phyloP scores from a whole-genome alignment of 2,329 filamentous ascomycete genomes.

The Monosporascus sp. region DNA sequence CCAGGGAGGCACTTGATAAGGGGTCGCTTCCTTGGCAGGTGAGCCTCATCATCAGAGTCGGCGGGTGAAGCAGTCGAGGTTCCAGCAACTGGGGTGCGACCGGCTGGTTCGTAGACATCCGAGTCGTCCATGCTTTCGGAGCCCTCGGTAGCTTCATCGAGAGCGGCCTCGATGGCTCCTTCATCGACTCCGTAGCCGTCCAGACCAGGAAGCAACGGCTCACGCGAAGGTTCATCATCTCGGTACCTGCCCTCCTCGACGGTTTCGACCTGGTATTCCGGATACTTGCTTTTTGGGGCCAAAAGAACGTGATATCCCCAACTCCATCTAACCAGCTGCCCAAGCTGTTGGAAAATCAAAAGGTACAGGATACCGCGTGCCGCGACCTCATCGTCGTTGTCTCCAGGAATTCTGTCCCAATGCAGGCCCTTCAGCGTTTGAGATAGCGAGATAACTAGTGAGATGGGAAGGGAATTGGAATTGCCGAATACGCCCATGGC shows the following conservation, averaged over 20 bases:
- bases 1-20: constrained; percentile 29
- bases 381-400: constrained; percentile 92
- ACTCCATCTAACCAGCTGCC: constrained; percentile 92
- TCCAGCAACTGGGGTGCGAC: constrained; percentile 48
- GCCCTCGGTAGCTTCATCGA: constrained; percentile 13
- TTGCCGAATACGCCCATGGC: constrained; percentile 98
- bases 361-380: constrained; percentile 93
- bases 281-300: constrained; percentile 73
- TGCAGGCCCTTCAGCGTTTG: constrained; percentile 88
- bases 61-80: constrained; percentile 45
- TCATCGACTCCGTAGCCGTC: constrained; percentile 35
- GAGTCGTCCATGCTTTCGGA: constrained; percentile 36
- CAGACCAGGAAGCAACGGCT: constrained; percentile 40
- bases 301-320: constrained; percentile 96
- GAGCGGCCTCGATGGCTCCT: not conserved
- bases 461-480: constrained; percentile 96
- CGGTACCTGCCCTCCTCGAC: constrained; percentile 56
- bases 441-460: constrained; percentile 86
- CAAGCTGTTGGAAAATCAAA: constrained; percentile 94
- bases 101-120: constrained; percentile 48
- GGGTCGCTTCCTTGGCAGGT: constrained; percentile 14
- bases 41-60: constrained; percentile 43
- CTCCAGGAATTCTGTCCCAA: constrained; percentile 85
- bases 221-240: constrained; percentile 40
- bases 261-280: constrained; percentile 53